Base-by-base conservation (phyloP, 441 rosid species). In the Euphorbia schlechtendalii region DNA sequence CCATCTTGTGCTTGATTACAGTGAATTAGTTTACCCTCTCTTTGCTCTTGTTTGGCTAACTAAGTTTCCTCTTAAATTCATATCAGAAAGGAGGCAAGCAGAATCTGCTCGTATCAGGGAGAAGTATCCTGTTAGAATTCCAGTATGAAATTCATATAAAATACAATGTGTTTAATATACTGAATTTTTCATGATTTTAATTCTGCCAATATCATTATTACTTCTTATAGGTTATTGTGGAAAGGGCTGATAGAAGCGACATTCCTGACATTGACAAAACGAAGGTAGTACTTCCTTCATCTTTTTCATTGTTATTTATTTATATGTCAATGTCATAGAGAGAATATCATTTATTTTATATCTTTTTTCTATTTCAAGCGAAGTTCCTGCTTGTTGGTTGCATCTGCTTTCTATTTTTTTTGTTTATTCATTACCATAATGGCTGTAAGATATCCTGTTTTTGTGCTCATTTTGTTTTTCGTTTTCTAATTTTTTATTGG, bases 251-350 rank as follows among this genome's bases (percentile, higher is more conserved):
- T 61, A 88, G 83, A 80, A 86, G 86, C 30, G 97, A 92, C 72
- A 93, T 92, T 24, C 97, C 97, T 59, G 97, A 92, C 69, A 92
- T 92, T 74, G 98, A 92, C 75, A 92, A 90, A 82, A 93, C 85
- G 69, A 93, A 90, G 98, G 86, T 53, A 66, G 92, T 77, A 28
- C 11, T 51, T 15, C 17, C 3, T 40, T 5, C 9, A 0, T 48
- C n/a, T 24, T 43, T 43, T 18, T 38, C 9, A 3, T 28, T 32
- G 38, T 0, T 22, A 17, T 13, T 14, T 5, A 55, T 53, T 41
- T 49, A 12, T 1, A 0, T 24, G n/a, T n/a, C n/a, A n/a, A 8
- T 25, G 9, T 61, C 54, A 25, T 11, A 2, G 6, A 40, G 24
- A n/a, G n/a, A 8, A 53, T 8, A 21, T 40, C 21, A 5, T 8